Conservation (phyloP, 2,329 filamentous ascomycete genomes). For the Colletotrichum noveboracense region DNA sequence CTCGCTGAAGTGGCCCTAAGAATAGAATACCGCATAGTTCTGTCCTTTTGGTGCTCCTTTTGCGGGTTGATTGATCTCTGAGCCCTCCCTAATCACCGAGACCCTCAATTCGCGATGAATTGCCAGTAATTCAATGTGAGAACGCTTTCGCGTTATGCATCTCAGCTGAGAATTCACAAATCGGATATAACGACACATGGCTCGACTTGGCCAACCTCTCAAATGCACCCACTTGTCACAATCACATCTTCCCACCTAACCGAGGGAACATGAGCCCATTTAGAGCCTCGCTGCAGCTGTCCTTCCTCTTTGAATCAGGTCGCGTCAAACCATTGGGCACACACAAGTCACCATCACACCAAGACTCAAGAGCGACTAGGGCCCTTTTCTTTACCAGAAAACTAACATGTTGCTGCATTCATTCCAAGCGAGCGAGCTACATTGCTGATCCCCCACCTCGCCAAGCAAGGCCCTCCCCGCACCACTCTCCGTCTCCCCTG, state of each 20-base stretch:
- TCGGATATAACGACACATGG: not conserved
- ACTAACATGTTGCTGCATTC: conserved; percentile 17
- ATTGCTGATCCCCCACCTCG: conserved; percentile 14
- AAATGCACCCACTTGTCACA: not conserved
- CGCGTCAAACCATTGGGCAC: not conserved
- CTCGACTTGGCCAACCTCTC: not conserved
- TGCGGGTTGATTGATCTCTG: not conserved
- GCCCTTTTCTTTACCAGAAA: not conserved
- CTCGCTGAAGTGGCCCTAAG: not conserved
- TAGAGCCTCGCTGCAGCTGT: not conserved
- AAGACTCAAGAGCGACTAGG: not conserved
- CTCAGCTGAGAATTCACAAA: not conserved
- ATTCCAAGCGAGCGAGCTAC: conserved; percentile 11
- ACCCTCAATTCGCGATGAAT: not conserved
- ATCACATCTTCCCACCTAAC: not conserved
- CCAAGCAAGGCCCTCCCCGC: conserved; percentile 14
- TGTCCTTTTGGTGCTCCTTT: not conserved
- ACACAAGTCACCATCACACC: not conserved
- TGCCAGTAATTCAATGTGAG: not conserved
- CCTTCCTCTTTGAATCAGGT: conserved; percentile 5
- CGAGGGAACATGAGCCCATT: not conserved
- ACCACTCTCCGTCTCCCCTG: not conserved
- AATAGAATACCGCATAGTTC: not conserved
- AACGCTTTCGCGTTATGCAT: not conserved
- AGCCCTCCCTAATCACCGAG: not conserved